Conservation (phyloP, 176 grass and related monocot genomes). For the Alloteropsis semialata region DNA sequence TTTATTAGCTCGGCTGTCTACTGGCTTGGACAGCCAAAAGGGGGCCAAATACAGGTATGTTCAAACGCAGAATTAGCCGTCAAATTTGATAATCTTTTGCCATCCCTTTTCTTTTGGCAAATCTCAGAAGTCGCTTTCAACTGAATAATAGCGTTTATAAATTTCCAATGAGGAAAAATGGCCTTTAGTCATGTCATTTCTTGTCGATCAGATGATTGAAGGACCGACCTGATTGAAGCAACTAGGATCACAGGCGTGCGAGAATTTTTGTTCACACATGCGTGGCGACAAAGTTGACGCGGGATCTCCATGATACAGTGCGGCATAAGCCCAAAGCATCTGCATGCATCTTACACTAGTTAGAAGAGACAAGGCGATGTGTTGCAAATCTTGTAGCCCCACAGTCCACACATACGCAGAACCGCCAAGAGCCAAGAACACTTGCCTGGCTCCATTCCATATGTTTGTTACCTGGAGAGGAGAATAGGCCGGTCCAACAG, state of each 20-base stretch:
- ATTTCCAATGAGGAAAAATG: neutral
- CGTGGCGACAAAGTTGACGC: neutral
- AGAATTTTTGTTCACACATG: neutral
- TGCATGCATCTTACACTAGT: neutral
- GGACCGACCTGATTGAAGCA: neutral
- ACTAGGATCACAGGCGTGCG: neutral
- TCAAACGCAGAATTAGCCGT: too few relatives aligned
- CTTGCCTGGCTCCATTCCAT: neutral
- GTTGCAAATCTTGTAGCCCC: neutral
- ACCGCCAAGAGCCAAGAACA: neutral
- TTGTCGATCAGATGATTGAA: neutral
- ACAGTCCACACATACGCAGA: neutral
- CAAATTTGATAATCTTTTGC: neutral
- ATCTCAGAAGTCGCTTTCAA: neutral
- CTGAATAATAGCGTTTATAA: neutral
- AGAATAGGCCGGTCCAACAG: constrained; percentile 11
- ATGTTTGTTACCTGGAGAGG: constrained; percentile 12
- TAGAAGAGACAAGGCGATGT: neutral
- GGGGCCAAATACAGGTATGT: neutral
- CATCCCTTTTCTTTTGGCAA: neutral
- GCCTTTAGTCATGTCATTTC: neutral
- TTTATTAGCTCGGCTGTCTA: constrained; percentile 4
- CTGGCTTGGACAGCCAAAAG: neutral
- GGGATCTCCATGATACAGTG: constrained; percentile 22
- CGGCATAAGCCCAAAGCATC: neutral